Conservation (phyloP, 306 rosid species). For the Rosa rugosa region DNA sequence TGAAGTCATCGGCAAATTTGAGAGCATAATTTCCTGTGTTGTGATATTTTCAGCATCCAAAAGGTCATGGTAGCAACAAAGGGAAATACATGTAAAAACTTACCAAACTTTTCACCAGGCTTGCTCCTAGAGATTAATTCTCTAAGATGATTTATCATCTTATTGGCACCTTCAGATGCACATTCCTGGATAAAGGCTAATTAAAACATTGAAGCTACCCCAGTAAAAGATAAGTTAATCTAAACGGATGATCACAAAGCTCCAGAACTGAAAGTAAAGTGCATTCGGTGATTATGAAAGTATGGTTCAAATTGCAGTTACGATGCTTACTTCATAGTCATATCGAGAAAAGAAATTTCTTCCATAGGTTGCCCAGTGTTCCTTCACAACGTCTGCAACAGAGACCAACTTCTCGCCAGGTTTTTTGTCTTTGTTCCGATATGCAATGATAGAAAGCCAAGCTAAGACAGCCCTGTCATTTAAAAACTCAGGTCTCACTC, state of each 20-base stretch:
- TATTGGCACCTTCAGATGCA: conserved; percentile 85
- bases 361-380: conserved; percentile 93
- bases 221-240: conserved; percentile 18
- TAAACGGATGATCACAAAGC: neutral
- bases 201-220: conserved; percentile 17
- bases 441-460: conserved; percentile 92
- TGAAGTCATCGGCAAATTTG: conserved; percentile 87
- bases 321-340: conserved; percentile 73
- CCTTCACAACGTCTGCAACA: conserved; percentile 77
- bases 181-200: conserved; percentile 68
- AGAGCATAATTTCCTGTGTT: conserved; percentile 74
- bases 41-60: conserved; percentile 20
- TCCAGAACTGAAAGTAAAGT: conserved; percentile 17
- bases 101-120: conserved; percentile 82
- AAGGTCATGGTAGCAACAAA: conserved; percentile 15
- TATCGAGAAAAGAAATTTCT: conserved; percentile 94
- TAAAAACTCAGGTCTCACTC: conserved; percentile 21
- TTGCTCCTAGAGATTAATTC: conserved; percentile 62
- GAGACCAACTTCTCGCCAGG: conserved; percentile 76
- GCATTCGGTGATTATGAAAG: conserved; percentile 9
- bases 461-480: conserved; percentile 91
- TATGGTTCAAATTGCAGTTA: conserved; percentile 16
- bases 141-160: conserved; percentile 75
- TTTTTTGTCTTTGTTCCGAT: conserved; percentile 81
- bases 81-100: conserved; percentile 27